Evolutionary conservation across 371 early-diverging fungal species (phyloP).

Genomic region (Apophysomyces ossiformis): DNA sequence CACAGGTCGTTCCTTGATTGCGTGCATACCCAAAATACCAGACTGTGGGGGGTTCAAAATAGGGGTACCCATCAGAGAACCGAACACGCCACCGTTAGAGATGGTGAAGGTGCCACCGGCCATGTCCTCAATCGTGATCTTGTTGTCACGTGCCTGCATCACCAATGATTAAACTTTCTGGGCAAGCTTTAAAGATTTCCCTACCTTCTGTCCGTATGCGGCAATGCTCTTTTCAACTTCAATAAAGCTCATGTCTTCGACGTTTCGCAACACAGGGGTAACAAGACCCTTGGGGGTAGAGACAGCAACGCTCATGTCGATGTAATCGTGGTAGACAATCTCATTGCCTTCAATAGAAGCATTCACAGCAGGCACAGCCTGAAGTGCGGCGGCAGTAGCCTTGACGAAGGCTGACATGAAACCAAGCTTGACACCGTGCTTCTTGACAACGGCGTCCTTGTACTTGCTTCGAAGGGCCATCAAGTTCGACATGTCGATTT

Average conservation of each 20-base stretch:
- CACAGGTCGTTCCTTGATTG: conserved; percentile 94
- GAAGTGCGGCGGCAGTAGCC: conserved; percentile 84
- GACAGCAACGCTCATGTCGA: conserved; percentile 96
- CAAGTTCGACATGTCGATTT: conserved; percentile 95
- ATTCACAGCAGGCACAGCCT: conserved; percentile 92
- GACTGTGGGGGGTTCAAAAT: conserved; percentile 98
- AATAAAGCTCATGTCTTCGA: conserved; percentile 82
- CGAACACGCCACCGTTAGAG: conserved; percentile 98
- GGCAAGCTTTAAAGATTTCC: too few species aligned
- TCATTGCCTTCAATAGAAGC: conserved; percentile 89
- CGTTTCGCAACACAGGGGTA: conserved; percentile 95
- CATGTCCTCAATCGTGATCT: conserved; percentile 96
- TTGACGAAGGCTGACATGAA: conserved; percentile 98
- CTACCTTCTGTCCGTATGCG: conserved; percentile 83
- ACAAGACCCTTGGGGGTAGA: conserved; percentile 98
- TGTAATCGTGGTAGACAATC: conserved; percentile 91
- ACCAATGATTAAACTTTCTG: conserved; percentile 1
- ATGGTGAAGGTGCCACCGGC: conserved; percentile 98
- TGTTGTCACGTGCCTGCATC: conserved; percentile 87
- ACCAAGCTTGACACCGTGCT: conserved; percentile 95
- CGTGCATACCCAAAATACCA: conserved; percentile 98
- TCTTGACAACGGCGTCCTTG: conserved; percentile 94
- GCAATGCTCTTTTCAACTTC: conserved; percentile 93
- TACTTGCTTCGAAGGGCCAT: conserved; percentile 89
- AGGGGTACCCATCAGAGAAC: conserved; percentile 96